Evolutionary conservation across 192 early-diverging fungal genomes (phyloP).

Genomic region (Funneliformis geosporum): DNA sequence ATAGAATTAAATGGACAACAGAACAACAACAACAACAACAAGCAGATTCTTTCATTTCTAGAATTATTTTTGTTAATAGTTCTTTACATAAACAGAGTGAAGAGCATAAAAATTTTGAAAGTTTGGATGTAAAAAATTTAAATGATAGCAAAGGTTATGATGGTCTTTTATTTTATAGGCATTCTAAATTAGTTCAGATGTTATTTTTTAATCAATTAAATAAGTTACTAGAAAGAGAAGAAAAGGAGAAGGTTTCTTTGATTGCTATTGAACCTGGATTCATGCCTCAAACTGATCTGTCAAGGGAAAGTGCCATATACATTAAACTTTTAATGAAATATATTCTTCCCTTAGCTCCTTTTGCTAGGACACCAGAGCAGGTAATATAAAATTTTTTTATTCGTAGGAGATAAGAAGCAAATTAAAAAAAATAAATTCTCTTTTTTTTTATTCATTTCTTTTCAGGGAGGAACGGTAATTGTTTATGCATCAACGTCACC

Average conservation of each 20-base stretch:
- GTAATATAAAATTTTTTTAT: neutral
- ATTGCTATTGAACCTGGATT: slow-evolving; percentile 19
- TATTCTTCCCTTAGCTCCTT: slow-evolving; percentile 2
- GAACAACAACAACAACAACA: neutral
- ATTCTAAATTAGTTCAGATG: slow-evolving; percentile 40
- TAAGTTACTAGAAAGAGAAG: slow-evolving; percentile 18
- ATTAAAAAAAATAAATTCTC: too few relatives aligned
- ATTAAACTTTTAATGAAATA: slow-evolving; percentile 2
- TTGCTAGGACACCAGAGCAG: slow-evolving; percentile 19
- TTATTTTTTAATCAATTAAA: slow-evolving; percentile 31
- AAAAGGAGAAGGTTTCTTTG: slow-evolving; percentile 11
- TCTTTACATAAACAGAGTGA: slow-evolving; percentile 36
- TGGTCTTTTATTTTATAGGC: slow-evolving; percentile 39
- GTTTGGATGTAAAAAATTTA: slow-evolving; percentile 39
- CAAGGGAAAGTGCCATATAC: neutral
- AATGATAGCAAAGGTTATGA: slow-evolving; percentile 38
- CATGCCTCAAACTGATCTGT: neutral
- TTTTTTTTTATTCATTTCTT: neutral
- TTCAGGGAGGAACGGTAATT: slow-evolving; percentile 27
- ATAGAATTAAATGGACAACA: slow-evolving; percentile 15
- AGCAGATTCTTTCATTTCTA: slow-evolving; percentile 29
- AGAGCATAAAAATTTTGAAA: slow-evolving; percentile 35
- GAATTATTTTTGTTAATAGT: slow-evolving; percentile 43
- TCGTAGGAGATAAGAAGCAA: neutral
- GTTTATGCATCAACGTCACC: slow-evolving; percentile 17